These are phyloP conservation scores for Herpetomonas samuelpessoai DNA, from an alignment of 208 protist genomes.

Conservation along the genomic window DNA sequence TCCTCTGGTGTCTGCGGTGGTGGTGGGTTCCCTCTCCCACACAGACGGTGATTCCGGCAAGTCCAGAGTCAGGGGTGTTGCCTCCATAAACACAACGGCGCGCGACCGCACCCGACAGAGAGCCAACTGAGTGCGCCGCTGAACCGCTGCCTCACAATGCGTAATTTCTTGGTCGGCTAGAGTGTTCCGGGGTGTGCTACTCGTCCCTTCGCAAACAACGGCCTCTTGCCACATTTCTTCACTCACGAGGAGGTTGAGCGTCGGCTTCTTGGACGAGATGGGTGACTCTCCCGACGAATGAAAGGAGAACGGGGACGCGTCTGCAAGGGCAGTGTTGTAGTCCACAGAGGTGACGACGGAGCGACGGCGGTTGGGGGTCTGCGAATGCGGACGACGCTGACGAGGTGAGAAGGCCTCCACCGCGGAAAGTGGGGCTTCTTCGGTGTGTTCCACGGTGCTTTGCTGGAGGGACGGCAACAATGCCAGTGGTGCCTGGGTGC, in stretches of 20 bases:
- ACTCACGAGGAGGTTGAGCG: background rate
- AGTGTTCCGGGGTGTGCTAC: too few relatives aligned
- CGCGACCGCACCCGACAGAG: background rate
- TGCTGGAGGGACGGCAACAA: too few relatives aligned
- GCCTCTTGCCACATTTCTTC: background rate
- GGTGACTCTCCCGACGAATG: background rate
- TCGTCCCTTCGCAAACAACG: background rate
- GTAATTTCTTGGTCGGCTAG: too few relatives aligned
- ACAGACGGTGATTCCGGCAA: too few relatives aligned
- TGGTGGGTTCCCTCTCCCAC: too few relatives aligned
- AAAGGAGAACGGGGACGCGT: background rate
- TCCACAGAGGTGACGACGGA: background rate
- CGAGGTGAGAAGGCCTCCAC: background rate
- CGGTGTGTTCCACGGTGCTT: too few relatives aligned
- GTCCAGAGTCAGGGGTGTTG: background rate
- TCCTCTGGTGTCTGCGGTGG: background rate
- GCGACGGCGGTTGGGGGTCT: background rate
- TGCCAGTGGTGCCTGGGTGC: too few relatives aligned
- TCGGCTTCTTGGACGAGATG: background rate
- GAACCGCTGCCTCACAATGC: too few relatives aligned
- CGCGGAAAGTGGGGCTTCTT: background rate
- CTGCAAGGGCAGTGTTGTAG: background rate
- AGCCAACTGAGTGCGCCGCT: background rate
- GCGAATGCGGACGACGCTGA: background rate
- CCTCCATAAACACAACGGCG: background rate